Percentiles rank a stretch among this genome's conserved stretches.
These are phyloP conservation scores for Cordyceps pruinosa DNA, from an alignment of 2,329 filamentous ascomycete genomes.

Conservation along the genomic window DNA sequence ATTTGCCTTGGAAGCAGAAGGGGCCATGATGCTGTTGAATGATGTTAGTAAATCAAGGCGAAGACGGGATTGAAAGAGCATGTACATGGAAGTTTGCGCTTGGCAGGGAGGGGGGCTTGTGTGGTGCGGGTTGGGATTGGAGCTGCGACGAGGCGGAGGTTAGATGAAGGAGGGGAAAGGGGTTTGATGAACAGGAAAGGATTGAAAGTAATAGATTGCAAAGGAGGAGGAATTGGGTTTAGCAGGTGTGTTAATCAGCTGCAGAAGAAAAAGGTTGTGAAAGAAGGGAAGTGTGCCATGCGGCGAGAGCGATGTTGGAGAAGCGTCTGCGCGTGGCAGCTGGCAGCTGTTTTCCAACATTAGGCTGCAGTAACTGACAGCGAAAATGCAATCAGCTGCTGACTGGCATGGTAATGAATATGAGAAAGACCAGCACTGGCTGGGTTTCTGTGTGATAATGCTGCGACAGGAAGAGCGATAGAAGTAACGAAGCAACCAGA, in stretches of 20 bases:
- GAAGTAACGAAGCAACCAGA: neutral
- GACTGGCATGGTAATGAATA: too few species aligned
- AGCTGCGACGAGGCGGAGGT: neutral
- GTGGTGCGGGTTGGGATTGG: neutral
- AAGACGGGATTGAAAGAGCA: neutral
- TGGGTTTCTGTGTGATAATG: neutral
- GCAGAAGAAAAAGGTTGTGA: neutral
- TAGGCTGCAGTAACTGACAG: neutral
- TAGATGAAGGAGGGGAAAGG: neutral
- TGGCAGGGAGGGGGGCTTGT: neutral
- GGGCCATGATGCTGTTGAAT: conserved; percentile 33
- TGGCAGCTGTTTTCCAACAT: neutral
- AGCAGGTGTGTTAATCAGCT: neutral
- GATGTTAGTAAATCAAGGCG: neutral
- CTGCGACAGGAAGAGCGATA: neutral
- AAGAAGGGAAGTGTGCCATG: neutral
- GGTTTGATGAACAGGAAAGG: neutral
- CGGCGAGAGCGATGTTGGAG: neutral
- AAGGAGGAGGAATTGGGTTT: neutral
- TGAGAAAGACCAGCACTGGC: neutral
- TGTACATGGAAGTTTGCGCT: neutral
- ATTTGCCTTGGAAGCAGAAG: conserved; percentile 38
- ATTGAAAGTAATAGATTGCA: neutral
- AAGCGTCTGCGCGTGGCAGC: neutral
- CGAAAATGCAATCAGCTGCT: neutral